Evolutionary conservation across 352 stramenopile species (phyloP).

Genomic region (Phytophthora pluvialis): DNA sequence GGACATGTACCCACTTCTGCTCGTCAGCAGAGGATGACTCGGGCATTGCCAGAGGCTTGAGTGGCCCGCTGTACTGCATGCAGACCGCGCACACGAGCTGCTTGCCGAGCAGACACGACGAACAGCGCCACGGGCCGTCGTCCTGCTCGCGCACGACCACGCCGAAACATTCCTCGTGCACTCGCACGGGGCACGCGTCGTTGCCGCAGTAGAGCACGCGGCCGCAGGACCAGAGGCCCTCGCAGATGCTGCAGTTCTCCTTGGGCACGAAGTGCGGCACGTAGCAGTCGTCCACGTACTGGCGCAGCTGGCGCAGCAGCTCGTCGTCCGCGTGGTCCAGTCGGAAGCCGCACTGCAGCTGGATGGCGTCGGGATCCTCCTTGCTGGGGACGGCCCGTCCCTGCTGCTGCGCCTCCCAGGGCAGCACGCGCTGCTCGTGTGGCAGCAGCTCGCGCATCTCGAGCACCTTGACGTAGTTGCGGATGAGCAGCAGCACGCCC

Average conservation of each 20-base stretch:
- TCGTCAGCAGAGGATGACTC: constrained; percentile 43
- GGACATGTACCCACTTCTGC: constrained; percentile 84
- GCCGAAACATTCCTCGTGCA: constrained; percentile 89
- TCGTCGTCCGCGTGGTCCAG: constrained; percentile 61
- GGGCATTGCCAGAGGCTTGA: constrained; percentile 68
- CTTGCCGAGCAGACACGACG: constrained; percentile 75
- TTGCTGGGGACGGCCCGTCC: constrained; percentile 8
- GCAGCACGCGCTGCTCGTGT: constrained; percentile 28
- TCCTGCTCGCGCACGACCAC: constrained; percentile 60
- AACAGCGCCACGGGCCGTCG: constrained; percentile 76
- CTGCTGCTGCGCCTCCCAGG: constrained; percentile 28
- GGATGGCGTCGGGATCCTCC: constrained; percentile 28
- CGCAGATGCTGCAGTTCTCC: constrained; percentile 82
- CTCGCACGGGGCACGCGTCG: constrained; percentile 62
- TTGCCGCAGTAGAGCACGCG: constrained; percentile 73
- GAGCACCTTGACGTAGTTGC: constrained; percentile 43
- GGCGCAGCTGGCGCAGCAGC: constrained; percentile 62
- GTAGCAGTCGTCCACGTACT: constrained; percentile 85
- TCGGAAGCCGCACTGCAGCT: constrained; percentile 68
- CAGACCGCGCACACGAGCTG: constrained; percentile 78
- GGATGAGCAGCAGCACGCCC: constrained; percentile 68
- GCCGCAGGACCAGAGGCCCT: constrained; percentile 83
- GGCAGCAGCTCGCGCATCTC: constrained; percentile 41
- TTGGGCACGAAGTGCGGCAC: constrained; percentile 74
- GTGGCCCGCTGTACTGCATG: constrained; percentile 76